Evolutionary conservation across 1,284 basidiomycete species (phyloP).

Genomic region (Tetrapyrgos nigripes): DNA sequence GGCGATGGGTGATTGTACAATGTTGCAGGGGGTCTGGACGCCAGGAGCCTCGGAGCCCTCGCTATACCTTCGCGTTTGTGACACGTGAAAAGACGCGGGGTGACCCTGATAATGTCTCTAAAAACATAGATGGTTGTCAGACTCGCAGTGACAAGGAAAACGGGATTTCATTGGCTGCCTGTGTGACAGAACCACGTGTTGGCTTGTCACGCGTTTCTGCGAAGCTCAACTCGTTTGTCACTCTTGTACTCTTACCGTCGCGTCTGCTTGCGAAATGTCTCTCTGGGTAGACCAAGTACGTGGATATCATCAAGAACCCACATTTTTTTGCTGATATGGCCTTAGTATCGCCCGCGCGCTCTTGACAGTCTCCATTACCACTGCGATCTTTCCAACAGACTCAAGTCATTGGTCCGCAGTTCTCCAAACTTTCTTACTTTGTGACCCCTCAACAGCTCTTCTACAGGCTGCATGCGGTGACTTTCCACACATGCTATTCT

Average conservation of each 20-base stretch:
- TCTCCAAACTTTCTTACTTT: not conserved
- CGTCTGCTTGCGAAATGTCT: constrained; percentile 59
- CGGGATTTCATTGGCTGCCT: too few species aligned
- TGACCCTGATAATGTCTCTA: too few species aligned
- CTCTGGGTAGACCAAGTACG: constrained; percentile 88
- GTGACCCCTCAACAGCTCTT: not conserved
- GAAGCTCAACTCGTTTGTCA: too few species aligned
- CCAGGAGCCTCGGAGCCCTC: too few species aligned
- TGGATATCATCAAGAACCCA: not conserved
- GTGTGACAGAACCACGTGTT: too few species aligned
- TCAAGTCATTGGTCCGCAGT: constrained; percentile 77
- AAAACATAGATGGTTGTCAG: too few species aligned
- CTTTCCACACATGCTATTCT: constrained; percentile 98
- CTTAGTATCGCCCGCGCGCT: constrained; percentile 85
- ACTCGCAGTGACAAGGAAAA: too few species aligned
- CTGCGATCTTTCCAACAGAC: constrained; percentile 76
- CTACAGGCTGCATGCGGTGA: constrained; percentile 84
- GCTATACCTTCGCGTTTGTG: too few species aligned
- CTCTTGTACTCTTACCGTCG: not conserved
- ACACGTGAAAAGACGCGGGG: too few species aligned
- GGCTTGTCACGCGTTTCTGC: not conserved
- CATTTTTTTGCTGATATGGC: constrained; percentile 9
- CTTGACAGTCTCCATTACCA: constrained; percentile 94
- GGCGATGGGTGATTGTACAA: too few species aligned
- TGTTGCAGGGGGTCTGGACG: too few species aligned